Evolutionary conservation across 202 grass and related monocot species (phyloP).

Genomic region (Zizania palustris): DNA sequence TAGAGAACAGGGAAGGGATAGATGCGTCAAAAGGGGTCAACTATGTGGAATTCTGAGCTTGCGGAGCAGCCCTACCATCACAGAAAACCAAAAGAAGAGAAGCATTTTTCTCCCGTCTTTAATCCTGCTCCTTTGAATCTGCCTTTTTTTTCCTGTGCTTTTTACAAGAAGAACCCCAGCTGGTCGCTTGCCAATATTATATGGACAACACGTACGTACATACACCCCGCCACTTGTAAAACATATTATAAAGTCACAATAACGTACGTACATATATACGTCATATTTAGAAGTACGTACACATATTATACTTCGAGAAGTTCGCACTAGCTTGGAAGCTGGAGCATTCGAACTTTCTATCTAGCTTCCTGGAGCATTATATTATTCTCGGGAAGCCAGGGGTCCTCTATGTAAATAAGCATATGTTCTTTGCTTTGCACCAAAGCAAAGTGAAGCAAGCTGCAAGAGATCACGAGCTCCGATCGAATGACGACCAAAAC

Average conservation of each 20-base stretch:
- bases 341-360: not conserved
- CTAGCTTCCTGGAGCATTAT: not conserved
- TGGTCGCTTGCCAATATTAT: not conserved
- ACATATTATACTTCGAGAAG: too few relatives aligned
- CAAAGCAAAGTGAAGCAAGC: constrained; percentile 55
- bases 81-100: constrained; percentile 45
- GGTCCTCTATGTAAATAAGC: not conserved
- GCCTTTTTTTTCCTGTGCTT: not conserved
- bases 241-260: too few relatives aligned
- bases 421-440: constrained; percentile 70
- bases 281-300: too few relatives aligned
- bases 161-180: not conserved
- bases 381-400: fast-evolving
- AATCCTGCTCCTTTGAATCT: constrained; percentile 45
- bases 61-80: constrained; percentile 45
- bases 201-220: not conserved
- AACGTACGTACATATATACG: too few relatives aligned
- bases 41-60: constrained; percentile 81
- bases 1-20: not conserved
- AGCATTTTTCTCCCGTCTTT: constrained; percentile 36
- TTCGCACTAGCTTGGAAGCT: too few relatives aligned
- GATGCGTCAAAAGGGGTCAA: constrained; percentile 64
- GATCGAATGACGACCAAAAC: not conserved
- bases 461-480: not conserved
- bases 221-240: not conserved